These are phyloP conservation scores for Abelmoschus esculentus DNA, from an alignment of 345 rosid species.

Conservation along the genomic window DNA sequence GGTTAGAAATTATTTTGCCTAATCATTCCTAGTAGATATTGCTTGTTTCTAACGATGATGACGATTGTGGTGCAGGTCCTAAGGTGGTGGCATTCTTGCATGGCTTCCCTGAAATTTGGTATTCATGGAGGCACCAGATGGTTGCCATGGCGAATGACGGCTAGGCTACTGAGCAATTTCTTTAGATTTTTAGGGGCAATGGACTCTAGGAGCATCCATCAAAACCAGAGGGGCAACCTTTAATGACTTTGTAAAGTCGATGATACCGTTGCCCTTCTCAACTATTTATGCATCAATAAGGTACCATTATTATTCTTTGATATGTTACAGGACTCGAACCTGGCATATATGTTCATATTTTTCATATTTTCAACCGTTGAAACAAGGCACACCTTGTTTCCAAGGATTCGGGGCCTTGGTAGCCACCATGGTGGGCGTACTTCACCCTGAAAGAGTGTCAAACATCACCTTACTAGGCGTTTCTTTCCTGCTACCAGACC, in stretches of 20 bases:
- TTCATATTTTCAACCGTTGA: background rate
- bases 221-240: constrained; percentile 21
- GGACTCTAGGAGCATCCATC: constrained; percentile 24
- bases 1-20: background rate
- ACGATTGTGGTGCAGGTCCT: constrained; percentile 4
- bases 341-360: background rate
- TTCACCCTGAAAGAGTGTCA: constrained; percentile 24
- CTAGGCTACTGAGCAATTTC: constrained; percentile 35
- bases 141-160: constrained; percentile 21
- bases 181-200: constrained; percentile 33
- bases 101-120: constrained; percentile 40
- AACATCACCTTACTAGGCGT: constrained; percentile 31
- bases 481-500: constrained; percentile 24
- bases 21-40: background rate
- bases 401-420: constrained; percentile 32
- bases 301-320: background rate
- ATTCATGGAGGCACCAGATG: constrained; percentile 47
- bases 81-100: constrained; percentile 29
- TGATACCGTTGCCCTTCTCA: constrained; percentile 25
- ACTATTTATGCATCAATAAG: constrained; percentile 19
- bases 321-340: background rate
- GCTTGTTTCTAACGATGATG: background rate
- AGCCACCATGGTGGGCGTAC: constrained; percentile 10
- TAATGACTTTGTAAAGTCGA: constrained; percentile 25
- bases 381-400: constrained; percentile 29